These are phyloP conservation scores for Oryza glaberrima DNA, from an alignment of 176 grass and related monocot genomes.

Conservation along the genomic window DNA sequence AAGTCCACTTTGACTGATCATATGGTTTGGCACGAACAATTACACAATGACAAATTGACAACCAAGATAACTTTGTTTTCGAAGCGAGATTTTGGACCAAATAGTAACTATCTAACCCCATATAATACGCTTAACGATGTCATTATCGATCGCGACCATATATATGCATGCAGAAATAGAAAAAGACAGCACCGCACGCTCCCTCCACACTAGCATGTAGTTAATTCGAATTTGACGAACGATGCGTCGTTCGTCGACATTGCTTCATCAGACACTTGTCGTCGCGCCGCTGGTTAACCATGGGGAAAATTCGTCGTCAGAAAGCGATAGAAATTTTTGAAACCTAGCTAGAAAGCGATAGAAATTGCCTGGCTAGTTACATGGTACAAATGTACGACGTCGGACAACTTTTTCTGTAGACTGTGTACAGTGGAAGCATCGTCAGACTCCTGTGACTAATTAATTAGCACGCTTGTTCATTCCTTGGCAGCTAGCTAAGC, in stretches of 20 bases:
- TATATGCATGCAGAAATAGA: not conserved
- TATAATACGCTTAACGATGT: not conserved
- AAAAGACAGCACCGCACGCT: not conserved
- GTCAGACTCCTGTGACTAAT: not conserved
- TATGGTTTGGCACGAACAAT: not conserved
- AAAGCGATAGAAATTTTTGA: not conserved
- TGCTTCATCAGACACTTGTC: not conserved
- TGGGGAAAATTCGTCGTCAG: not conserved
- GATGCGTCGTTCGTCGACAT: not conserved
- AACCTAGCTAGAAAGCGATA: not conserved
- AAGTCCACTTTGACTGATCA: conserved; percentile 5
- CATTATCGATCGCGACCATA: not conserved
- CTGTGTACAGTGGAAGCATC: not conserved
- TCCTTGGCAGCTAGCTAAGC: not conserved
- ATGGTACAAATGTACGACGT: no score
- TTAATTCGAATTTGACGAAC: not conserved
- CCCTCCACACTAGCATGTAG: not conserved
- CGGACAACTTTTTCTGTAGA: not conserved
- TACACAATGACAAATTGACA: not conserved
- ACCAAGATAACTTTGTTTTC: not conserved
- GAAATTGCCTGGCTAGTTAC: not conserved
- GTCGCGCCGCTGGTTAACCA: not conserved
- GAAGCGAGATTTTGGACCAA: not conserved
- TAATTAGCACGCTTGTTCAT: not conserved
- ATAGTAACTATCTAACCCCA: not conserved